A percentile compares a stretch with the other conserved stretches of the same genome.
Evolutionary conservation across 2,329 filamentous ascomycete species (phyloP).

Genomic region (Grosmannia clavigera): DNA sequence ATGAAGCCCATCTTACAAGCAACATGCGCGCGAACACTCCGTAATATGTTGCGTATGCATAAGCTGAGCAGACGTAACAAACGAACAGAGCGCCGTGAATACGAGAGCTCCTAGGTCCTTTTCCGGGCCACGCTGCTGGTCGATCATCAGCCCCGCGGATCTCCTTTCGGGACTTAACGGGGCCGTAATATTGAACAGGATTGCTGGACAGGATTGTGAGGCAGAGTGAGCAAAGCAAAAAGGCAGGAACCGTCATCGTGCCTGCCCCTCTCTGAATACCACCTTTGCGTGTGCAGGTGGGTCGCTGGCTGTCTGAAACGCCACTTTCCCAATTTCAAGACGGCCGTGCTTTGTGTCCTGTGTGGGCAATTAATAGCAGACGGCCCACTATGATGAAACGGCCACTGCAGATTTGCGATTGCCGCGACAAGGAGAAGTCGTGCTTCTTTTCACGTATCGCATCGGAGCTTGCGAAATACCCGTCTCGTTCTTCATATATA

Average conservation of each 20-base stretch:
- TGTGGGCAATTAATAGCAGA: neutral
- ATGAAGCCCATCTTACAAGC: neutral
- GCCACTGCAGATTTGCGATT: too few relatives aligned
- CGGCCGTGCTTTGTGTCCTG: neutral
- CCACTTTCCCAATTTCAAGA: neutral
- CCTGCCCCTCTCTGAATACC: neutral
- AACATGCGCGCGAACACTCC: neutral
- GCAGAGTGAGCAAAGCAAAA: neutral
- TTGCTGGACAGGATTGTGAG: neutral
- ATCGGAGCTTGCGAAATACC: too few relatives aligned
- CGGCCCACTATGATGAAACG: neutral
- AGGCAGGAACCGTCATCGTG: neutral
- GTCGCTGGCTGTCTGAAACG: neutral
- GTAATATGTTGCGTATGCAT: too few relatives aligned
- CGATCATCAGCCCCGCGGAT: neutral
- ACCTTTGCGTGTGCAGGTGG: neutral
- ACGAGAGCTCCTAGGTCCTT: too few relatives aligned
- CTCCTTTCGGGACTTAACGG: neutral
- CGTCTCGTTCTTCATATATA: too few relatives aligned
- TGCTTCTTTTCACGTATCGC: too few relatives aligned
- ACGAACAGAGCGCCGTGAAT: too few relatives aligned
- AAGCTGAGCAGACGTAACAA: too few relatives aligned
- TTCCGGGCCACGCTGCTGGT: neutral
- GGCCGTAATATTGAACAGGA: neutral
- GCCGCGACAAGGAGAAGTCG: too few relatives aligned